Evolutionary conservation across 78 protist species (phyloP), one percentile per base, ranked within the genome.

Genomic region (Guillardia theta): DNA sequence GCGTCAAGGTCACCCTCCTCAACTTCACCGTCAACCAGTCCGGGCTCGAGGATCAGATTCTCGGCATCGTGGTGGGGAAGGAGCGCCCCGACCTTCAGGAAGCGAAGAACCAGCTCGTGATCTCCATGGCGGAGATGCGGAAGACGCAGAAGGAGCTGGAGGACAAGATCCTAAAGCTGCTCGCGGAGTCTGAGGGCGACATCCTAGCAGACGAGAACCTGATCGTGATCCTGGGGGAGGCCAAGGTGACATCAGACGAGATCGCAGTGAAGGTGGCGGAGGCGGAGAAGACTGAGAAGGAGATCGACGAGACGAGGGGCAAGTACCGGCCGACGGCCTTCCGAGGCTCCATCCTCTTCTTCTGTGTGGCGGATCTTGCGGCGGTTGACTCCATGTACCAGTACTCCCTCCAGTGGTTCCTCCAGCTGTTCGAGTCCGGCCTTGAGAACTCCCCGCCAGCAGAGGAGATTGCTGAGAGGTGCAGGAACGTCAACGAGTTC

Each of bases 1-100:
- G 64, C 92, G 96, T 92, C 80, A 95, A 95, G 30, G 97, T 97
- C 36, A 93, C 97, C n/a, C n/a, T 97, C 50, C 87, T 98, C 53
- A 97, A 98, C 95, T 97, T 97, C 95, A 93, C 96, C 47, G 95
- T 98, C 92, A 95, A 98, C 33, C 95, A 62, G 3, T 64, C 41
- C 15, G 98, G 98, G 0, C 95, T 98, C 8, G 97, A 96, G 88
- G 98, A 97, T 39, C 99, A 98, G 94, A 62, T 98, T 39, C 93
- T 98, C 33, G 96, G 95, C 44, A 9, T 93, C 36, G 97, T 94
- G 18, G 95, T 97, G 19, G 62, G 83, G 10, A 83, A 94, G 43
- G 95, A 95, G 48, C 64, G 93, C 10, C 93, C 88, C 9, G 98
- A 96, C 64, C 92, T 96, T 10, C 97, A 95, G 36, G 97, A 64